Percentiles rank a stretch among this genome's conserved stretches.
Conservation (phyloP, 768 basidiomycete genomes). For the Podaxis sp. region DNA sequence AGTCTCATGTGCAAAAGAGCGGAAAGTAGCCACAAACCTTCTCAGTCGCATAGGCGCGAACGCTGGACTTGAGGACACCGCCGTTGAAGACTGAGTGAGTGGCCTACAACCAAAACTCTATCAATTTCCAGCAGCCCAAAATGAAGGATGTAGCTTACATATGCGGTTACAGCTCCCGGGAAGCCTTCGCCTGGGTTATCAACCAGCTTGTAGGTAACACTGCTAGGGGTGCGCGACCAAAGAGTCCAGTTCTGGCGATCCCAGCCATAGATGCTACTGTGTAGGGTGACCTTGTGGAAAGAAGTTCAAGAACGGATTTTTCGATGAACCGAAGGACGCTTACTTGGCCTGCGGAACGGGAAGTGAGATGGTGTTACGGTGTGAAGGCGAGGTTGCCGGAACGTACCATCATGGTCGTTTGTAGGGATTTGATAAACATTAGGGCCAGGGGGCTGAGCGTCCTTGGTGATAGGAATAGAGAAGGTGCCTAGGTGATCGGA, state of each 20-base stretch:
- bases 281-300: constrained; percentile 44
- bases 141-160: constrained; percentile 26
- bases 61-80: constrained; percentile 39
- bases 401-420: constrained; percentile 48
- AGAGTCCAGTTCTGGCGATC: constrained; percentile 59
- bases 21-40: constrained; percentile 25
- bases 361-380: background rate
- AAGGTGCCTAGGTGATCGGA: constrained; percentile 41
- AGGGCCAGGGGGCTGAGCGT: constrained; percentile 40
- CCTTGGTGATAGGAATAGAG: constrained; percentile 50
- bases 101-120: constrained; percentile 28
- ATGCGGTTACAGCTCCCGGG: constrained; percentile 46
- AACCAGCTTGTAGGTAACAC: constrained; percentile 52
- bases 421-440: constrained; percentile 50
- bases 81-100: constrained; percentile 47
- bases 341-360: constrained; percentile 22
- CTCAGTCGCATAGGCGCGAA: constrained; percentile 48
- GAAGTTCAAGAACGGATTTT: background rate
- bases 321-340: background rate
- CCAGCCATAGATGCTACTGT: constrained; percentile 58
- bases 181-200: constrained; percentile 57
- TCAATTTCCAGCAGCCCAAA: background rate
- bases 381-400: background rate
- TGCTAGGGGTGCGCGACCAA: constrained; percentile 38
- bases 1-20: background rate